Percentiles rank a stretch among this genome's conserved stretches.
These are phyloP conservation scores for Apiotrichum veenhuisii DNA, from an alignment of 1,284 basidiomycete genomes.

Conservation along the genomic window DNA sequence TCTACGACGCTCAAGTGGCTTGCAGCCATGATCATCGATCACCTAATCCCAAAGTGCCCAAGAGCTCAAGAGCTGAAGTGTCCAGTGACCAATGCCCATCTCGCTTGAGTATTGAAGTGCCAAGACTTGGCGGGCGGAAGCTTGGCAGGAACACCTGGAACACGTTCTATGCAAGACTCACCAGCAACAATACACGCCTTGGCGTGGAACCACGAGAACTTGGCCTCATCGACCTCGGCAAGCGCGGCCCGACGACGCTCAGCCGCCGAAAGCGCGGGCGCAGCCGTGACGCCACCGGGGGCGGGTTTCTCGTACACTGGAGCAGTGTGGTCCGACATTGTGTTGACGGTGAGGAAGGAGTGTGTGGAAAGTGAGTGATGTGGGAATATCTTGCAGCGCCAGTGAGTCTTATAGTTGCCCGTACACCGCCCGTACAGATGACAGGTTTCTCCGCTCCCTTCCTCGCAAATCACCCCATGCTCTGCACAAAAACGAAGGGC, in stretches of 20 bases:
- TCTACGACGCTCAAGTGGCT: no score
- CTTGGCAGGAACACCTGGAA: not conserved
- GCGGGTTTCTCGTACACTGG: conserved; percentile 5
- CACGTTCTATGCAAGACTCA: conserved; percentile 19
- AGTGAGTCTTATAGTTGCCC: not conserved
- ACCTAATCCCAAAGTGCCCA: no score
- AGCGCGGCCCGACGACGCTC: conserved; percentile 64
- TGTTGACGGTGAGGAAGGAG: not conserved
- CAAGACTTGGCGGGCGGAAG: not conserved
- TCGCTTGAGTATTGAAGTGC: not conserved
- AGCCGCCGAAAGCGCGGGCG: conserved; percentile 26
- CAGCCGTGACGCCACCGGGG: no score
- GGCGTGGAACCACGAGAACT: conserved; percentile 58
- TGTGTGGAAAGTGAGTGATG: not conserved
- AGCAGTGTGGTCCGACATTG: not conserved
- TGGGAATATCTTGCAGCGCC: not conserved
- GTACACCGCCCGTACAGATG: not conserved
- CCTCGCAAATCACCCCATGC: no score
- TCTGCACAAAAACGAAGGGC: no score
- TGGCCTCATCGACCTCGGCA: conserved; percentile 70
- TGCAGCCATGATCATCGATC: no score
- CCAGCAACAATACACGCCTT: conserved; percentile 52
- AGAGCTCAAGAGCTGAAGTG: no score
- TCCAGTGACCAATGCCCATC: no score
- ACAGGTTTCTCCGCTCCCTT: not conserved